Evolutionary conservation across 441 rosid species (phyloP).

Genomic region (Jatropha podagrica): DNA sequence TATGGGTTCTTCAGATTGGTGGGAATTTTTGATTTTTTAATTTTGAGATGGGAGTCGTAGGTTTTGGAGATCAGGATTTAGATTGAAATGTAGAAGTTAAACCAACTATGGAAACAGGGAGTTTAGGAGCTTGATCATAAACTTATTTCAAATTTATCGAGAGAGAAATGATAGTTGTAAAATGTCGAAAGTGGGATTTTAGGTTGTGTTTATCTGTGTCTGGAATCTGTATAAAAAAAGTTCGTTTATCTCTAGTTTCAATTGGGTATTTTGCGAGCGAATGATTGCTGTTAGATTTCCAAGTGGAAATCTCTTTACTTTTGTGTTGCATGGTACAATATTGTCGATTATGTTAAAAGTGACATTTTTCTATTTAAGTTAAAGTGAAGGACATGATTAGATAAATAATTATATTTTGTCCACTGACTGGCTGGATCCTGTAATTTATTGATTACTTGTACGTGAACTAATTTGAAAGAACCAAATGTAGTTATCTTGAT

Average conservation of each 20-base stretch:
- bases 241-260: neutral
- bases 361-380: neutral
- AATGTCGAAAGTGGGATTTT: neutral
- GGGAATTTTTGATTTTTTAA: neutral
- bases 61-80: neutral
- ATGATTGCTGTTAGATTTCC: neutral
- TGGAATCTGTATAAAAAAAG: neutral
- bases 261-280: neutral
- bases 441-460: neutral
- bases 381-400: neutral
- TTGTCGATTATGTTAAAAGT: neutral
- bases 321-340: neutral
- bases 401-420: neutral
- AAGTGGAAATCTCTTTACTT: neutral
- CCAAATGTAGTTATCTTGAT: neutral
- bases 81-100: conserved; percentile 8
- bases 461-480: neutral
- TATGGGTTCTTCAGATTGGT: neutral
- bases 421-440: neutral
- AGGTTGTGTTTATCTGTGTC: neutral
- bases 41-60: neutral
- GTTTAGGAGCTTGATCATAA: neutral
- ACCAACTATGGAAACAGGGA: neutral
- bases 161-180: neutral
- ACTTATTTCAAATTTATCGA: neutral